These are phyloP conservation scores for Naegleria lovaniensis DNA, from an alignment of 208 protist genomes.

Conservation along the genomic window DNA sequence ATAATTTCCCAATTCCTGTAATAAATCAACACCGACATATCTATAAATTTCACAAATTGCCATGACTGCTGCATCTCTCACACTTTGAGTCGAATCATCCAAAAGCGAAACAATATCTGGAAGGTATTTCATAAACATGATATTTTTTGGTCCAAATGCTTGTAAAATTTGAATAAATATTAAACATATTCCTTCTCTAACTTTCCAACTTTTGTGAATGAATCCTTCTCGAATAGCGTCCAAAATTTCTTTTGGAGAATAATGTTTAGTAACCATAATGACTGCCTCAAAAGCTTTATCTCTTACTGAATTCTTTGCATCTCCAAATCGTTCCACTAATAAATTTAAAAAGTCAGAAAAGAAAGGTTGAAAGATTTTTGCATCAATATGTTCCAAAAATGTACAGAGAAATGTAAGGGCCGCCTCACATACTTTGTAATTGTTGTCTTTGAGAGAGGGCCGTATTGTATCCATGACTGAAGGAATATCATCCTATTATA, in stretches of 20 bases:
- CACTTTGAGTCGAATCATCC: neutral
- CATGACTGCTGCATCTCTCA: neutral
- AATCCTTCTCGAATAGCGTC: neutral
- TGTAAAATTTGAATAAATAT: neutral
- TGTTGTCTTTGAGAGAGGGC: neutral
- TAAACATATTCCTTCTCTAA: neutral
- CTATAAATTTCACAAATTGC: neutral
- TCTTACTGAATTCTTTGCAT: neutral
- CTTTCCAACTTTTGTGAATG: neutral
- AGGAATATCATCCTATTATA: slow-evolving; percentile 10
- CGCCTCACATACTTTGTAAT: slow-evolving; percentile 16
- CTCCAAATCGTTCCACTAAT: neutral
- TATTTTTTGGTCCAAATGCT: neutral
- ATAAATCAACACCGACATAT: neutral
- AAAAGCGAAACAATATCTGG: neutral
- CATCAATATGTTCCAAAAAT: neutral
- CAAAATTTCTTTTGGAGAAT: neutral
- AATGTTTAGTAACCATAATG: neutral
- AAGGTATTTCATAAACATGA: neutral
- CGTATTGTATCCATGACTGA: neutral
- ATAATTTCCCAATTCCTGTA: neutral
- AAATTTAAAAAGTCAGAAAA: neutral
- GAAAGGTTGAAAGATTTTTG: neutral
- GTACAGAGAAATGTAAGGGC: neutral
- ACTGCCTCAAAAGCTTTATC: neutral